Conservation (phyloP, 306 rosid species). For the Vigna reflexopilosa region DNA sequence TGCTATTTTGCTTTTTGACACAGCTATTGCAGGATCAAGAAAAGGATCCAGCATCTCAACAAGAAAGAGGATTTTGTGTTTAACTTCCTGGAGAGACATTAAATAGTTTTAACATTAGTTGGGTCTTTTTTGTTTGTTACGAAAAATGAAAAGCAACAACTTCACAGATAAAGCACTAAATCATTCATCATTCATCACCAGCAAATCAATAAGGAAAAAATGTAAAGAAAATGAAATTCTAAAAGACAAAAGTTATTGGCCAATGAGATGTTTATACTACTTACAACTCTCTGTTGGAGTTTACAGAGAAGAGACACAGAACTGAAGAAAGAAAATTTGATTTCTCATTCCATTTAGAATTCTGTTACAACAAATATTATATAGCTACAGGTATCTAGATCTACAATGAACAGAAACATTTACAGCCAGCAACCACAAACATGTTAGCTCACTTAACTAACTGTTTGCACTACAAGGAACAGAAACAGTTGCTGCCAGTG, state of each 20-base stretch:
- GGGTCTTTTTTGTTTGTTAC: background rate
- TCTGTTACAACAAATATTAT: no score
- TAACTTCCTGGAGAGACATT: conserved; percentile 71
- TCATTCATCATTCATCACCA: conserved; percentile 28
- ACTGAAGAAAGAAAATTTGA: no score
- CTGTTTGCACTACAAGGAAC: no score
- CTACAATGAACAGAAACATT: no score
- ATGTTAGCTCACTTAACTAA: no score
- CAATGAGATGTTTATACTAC: conserved; percentile 1
- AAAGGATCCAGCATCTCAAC: conserved; percentile 95
- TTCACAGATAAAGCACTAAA: conserved; percentile 26
- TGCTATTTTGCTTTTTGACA: conserved; percentile 72
- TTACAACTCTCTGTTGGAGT: background rate
- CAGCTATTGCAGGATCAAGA: conserved; percentile 86
- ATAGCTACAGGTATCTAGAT: no score
- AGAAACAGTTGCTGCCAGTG: no score
- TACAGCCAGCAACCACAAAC: no score
- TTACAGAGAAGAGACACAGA: no score
- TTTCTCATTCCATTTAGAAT: no score
- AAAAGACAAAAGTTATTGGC: background rate
- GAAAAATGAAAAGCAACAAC: conserved; percentile 33
- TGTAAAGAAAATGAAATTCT: conserved; percentile 17
- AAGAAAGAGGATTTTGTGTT: conserved; percentile 85
- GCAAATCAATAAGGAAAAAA: conserved; percentile 19
- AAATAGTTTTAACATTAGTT: conserved; percentile 30